Evolutionary conservation across 202 grass and related monocot species (phyloP).

Genomic region (Schoenoplectus tabernaemontani): DNA sequence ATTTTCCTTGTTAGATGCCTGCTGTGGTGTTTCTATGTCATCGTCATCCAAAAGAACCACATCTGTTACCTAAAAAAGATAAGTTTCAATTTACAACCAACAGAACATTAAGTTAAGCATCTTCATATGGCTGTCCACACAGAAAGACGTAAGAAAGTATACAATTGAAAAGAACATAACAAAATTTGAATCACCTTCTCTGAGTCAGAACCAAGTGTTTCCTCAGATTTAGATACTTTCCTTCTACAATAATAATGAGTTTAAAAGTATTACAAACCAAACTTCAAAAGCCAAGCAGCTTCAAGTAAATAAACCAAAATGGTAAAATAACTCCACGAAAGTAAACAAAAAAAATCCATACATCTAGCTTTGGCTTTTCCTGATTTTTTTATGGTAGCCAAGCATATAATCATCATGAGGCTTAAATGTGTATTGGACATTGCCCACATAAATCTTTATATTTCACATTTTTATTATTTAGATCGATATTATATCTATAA

Average conservation of each 20-base stretch:
- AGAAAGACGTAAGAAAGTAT: not conserved
- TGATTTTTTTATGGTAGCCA: not conserved
- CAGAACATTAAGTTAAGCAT: not conserved
- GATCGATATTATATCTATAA: not conserved
- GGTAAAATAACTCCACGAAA: not conserved
- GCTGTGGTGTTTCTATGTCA: conserved; percentile 26
- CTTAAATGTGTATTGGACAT: not conserved
- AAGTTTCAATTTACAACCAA: conserved; percentile 11
- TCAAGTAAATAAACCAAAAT: not conserved
- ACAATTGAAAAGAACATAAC: not conserved
- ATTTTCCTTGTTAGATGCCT: conserved; percentile 16
- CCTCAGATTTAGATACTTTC: conserved; percentile 1
- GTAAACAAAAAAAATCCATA: not conserved
- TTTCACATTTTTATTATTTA: not conserved
- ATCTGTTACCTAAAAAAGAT: conserved; percentile 32
- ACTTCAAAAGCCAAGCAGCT: not conserved
- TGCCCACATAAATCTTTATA: not conserved
- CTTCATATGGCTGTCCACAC: too few species aligned
- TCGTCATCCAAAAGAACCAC: conserved; percentile 90
- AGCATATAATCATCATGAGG: not conserved
- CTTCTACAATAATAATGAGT: conserved; percentile 10
- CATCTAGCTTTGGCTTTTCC: not conserved
- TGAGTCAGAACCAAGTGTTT: not conserved
- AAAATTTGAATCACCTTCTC: conserved; percentile 12
- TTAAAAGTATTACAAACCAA: not conserved